Evolutionary conservation across 2,329 filamentous ascomycete species (phyloP).

Genomic region (Hypomyces perniciosus): DNA sequence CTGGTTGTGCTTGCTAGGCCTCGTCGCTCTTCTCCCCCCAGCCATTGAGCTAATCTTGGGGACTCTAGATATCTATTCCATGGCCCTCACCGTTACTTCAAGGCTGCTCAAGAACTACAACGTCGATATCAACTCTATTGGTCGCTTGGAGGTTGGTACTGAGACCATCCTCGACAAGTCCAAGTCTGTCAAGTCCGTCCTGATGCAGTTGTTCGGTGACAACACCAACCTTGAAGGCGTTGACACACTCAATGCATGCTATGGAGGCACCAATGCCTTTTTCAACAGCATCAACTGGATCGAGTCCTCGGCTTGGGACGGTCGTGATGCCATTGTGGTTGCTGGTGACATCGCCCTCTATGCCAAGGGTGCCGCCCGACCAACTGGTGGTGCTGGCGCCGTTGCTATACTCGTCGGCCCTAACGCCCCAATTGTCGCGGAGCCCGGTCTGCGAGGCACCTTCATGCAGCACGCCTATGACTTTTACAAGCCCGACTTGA

Average conservation of each 20-base stretch:
- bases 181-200: conserved; percentile 82
- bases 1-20: conserved; percentile 5
- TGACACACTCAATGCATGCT: conserved; percentile 80
- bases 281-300: conserved; percentile 83
- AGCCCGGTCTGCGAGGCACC: conserved; percentile 71
- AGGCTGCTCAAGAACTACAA: conserved; percentile 78
- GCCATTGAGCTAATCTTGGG: neutral
- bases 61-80: conserved; percentile 75
- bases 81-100: conserved; percentile 71
- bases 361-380: conserved; percentile 74
- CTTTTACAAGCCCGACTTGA: conserved; percentile 86
- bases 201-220: conserved; percentile 80
- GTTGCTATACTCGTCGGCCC: conserved; percentile 76
- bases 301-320: conserved; percentile 82
- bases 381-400: conserved; percentile 72
- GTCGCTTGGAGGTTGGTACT: conserved; percentile 77
- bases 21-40: conserved; percentile 11
- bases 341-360: conserved; percentile 81
- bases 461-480: conserved; percentile 84
- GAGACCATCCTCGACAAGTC: conserved; percentile 86
- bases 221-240: conserved; percentile 82
- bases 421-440: conserved; percentile 68
- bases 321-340: conserved; percentile 72
- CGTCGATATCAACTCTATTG: conserved; percentile 71
- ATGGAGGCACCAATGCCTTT: conserved; percentile 77